Base-by-base conservation (phyloP, 768 basidiomycete genomes). In the Mycena filopes region DNA sequence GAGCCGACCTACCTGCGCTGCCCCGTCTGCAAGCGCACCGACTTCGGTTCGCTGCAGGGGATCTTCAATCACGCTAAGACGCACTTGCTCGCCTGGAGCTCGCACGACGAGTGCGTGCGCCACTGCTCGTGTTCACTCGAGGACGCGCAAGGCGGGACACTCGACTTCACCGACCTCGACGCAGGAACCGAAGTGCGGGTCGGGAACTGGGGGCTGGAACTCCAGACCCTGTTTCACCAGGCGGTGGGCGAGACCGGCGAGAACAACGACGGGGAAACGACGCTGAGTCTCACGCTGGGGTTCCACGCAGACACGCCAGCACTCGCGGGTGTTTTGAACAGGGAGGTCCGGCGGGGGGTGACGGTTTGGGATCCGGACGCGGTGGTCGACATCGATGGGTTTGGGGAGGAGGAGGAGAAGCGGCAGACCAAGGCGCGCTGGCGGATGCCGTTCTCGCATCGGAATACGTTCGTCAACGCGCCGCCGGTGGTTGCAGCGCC, bases 51-150 rank as follows among this genome's bases (percentile, higher is more conserved):
- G 8, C 77, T 86, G 1, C 86, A 87, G 72, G 86, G 85, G 4
- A 78, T 87, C 20, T 78, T 85, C 29, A 86, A 86, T 69, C 86
- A 87, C 63, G 84, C 82, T 13, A 79, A 85, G 33, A 76, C 79
- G 8, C 86, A 87, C 71, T 74, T 70, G 42, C 75, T 82, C 31
- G 84, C 83, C 63, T 87, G 84, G 83, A 84, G 82, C 13, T 83
- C 82, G 11, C 86, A 87, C 60, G 86, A 87, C 43, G 84, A 84
- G 51, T 87, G 85, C 62, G 82, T 86, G 8, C 77, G 80, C 46
- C 82, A 83, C 6, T 86, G 86, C 73, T 82, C 84, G 9, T 66
- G 72, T 31, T 40, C 60, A 26, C 53, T 60, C 16, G 66, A 69
- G 15, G 60, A 70, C 15, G 33, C 66, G 26, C 67, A 67, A 23